These are phyloP conservation scores for Bondarzewia mesenterica DNA, from an alignment of 1,284 basidiomycete genomes.

Conservation along the genomic window DNA sequence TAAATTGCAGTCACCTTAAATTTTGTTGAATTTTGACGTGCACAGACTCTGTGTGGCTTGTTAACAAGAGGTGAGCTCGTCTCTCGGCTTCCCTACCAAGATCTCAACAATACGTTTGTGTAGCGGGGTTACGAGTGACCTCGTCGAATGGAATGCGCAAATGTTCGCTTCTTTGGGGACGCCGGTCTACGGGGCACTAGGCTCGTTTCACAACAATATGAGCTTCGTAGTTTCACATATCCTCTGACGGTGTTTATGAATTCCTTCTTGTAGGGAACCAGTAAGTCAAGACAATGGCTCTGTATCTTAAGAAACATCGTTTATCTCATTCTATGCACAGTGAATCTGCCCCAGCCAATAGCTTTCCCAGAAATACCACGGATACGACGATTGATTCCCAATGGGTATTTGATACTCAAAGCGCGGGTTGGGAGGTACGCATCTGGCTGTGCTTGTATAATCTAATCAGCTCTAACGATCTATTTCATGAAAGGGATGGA, in stretches of 20 bases:
- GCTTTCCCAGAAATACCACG: slow-evolving; percentile 5
- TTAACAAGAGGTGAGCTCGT: slow-evolving; percentile 31
- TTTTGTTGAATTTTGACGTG: background rate
- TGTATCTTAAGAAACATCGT: background rate
- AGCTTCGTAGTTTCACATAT: too few relatives aligned
- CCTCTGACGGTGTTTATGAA: too few relatives aligned
- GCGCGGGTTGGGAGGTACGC: slow-evolving; percentile 4
- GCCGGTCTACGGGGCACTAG: too few relatives aligned
- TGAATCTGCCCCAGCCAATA: slow-evolving; percentile 4
- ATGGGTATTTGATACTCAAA: slow-evolving; percentile 4
- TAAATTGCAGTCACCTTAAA: background rate
- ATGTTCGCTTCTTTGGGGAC: slow-evolving; percentile 30
- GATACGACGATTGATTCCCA: background rate
- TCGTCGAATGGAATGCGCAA: slow-evolving; percentile 35
- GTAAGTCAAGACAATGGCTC: background rate
- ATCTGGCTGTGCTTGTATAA: background rate
- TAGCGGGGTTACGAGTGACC: slow-evolving; percentile 34
- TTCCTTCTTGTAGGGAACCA: background rate
- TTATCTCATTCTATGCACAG: background rate
- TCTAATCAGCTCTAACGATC: background rate
- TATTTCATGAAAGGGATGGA: slow-evolving; percentile 1
- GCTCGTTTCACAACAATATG: too few relatives aligned
- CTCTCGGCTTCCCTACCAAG: too few relatives aligned
- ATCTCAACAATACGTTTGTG: too few relatives aligned
- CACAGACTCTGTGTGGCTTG: slow-evolving; percentile 38